Percentiles rank a stretch among this genome's conserved stretches.
phyloP scores from a whole-genome alignment of 2,329 filamentous ascomycete genomes.

The Purpureocillium lavendulum region DNA sequence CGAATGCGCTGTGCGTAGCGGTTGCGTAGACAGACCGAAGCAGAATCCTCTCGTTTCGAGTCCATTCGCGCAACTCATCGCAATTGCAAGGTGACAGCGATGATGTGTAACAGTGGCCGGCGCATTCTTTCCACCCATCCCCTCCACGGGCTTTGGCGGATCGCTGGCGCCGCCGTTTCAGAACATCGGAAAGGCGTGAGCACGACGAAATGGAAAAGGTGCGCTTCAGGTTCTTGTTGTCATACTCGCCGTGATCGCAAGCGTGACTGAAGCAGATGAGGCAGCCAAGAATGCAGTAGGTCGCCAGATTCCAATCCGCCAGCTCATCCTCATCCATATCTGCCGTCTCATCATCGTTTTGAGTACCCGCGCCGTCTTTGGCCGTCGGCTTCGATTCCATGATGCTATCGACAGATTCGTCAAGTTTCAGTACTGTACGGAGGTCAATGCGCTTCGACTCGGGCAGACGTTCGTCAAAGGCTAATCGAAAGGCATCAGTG shows the following conservation, averaged over 20 bases:
- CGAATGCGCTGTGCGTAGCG: constrained; percentile 29
- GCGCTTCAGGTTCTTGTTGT: constrained; percentile 42
- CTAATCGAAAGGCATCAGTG: constrained; percentile 46
- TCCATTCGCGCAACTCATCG: constrained; percentile 29
- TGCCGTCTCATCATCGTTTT: constrained; percentile 24
- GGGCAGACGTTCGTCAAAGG: constrained; percentile 33
- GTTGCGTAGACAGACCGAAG: constrained; percentile 38
- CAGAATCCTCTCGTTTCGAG: constrained; percentile 37
- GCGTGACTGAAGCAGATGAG: constrained; percentile 52
- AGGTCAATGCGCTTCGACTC: constrained; percentile 34
- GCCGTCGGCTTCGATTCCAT: constrained; percentile 45
- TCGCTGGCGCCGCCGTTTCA: constrained; percentile 17
- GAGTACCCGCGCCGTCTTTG: constrained; percentile 30
- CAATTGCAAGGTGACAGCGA: constrained; percentile 12
- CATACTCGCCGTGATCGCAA: constrained; percentile 54
- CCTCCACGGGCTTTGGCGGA: constrained; percentile 2
- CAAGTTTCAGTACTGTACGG: constrained; percentile 42
- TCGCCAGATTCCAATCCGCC: constrained; percentile 41
- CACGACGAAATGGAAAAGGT: constrained; percentile 38
- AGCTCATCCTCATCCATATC: constrained; percentile 26
- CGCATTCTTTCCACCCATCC: constrained; percentile 1
- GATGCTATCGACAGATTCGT: constrained; percentile 44
- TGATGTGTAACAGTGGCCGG: constrained; percentile 31
- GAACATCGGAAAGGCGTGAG: constrained; percentile 20
- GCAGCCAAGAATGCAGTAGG: constrained; percentile 47